Evolutionary conservation across 2,329 filamentous ascomycete genomes (phyloP).

Genomic region (Salinomyces thailandicus): DNA sequence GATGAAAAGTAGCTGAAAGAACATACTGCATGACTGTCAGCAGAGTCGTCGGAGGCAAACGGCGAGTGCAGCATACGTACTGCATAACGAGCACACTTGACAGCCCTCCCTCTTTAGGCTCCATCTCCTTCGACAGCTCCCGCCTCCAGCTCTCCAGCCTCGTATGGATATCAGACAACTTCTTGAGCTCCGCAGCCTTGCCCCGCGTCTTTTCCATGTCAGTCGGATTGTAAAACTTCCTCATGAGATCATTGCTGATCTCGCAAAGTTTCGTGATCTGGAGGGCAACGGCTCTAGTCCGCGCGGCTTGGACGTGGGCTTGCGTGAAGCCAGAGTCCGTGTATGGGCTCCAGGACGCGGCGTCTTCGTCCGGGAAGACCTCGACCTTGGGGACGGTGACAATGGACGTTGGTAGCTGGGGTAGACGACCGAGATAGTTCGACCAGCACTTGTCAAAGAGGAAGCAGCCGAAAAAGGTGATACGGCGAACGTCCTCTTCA

Average conservation of each 20-base stretch:
- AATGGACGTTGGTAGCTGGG: constrained; percentile 69
- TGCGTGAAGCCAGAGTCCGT: constrained; percentile 71
- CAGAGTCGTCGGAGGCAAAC: not conserved
- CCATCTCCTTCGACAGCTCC: constrained; percentile 72
- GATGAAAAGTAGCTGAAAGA: constrained; percentile 90
- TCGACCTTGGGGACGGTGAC: constrained; percentile 83
- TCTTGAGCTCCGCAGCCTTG: constrained; percentile 79
- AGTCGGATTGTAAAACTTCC: constrained; percentile 80
- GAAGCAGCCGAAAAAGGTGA: constrained; percentile 97
- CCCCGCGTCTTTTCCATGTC: constrained; percentile 52
- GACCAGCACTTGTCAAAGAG: constrained; percentile 99
- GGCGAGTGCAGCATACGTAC: constrained; percentile 47
- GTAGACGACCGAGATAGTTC: constrained; percentile 85
- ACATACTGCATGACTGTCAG: constrained; percentile 60
- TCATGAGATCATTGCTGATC: constrained; percentile 82
- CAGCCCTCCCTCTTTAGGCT: constrained; percentile 78
- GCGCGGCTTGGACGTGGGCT: constrained; percentile 63
- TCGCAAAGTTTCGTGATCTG: constrained; percentile 79
- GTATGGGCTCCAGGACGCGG: constrained; percentile 76
- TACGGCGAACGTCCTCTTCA: constrained; percentile 76
- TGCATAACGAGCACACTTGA: constrained; percentile 77
- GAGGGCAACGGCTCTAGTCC: constrained; percentile 70
- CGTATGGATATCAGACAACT: constrained; percentile 81
- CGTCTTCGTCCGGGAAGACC: constrained; percentile 80
- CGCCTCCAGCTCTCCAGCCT: constrained; percentile 82